Conservation (phyloP, 164 flowering plant genomes). For the Magnolia kwangsiensis region DNA sequence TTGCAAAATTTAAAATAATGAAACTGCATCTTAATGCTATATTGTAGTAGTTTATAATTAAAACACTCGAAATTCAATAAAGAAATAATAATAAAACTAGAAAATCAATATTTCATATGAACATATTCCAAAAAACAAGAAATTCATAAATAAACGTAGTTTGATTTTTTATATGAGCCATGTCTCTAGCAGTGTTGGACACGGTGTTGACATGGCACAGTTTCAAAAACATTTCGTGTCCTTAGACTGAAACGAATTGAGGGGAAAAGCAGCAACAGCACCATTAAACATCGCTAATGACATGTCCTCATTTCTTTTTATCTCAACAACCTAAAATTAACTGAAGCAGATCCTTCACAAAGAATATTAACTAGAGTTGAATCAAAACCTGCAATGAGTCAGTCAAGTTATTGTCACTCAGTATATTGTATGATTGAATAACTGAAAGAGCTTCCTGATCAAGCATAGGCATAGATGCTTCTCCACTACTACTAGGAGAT, state of each 20-base stretch:
- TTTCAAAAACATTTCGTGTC: neutral
- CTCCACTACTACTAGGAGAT: constrained; percentile 36
- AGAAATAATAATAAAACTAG: neutral
- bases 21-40: neutral
- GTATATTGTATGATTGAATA: constrained; percentile 46
- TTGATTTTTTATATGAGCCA: neutral
- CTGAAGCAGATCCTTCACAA: neutral
- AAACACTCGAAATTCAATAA: neutral
- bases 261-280: neutral
- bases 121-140: neutral
- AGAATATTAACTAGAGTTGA: constrained; percentile 7
- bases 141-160: neutral
- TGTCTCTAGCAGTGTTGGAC: neutral
- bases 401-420: constrained; percentile 26
- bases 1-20: no score
- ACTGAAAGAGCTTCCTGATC: constrained; percentile 65
- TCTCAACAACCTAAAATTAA: neutral
- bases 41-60: neutral
- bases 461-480: constrained; percentile 41
- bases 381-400: constrained; percentile 73
- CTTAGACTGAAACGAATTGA: neutral
- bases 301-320: neutral
- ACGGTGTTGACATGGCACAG: neutral
- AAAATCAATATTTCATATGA: no score
- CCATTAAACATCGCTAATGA: neutral